These are phyloP conservation scores for Dalbergia cultrata DNA, from an alignment of 306 rosid genomes.

Conservation along the genomic window DNA sequence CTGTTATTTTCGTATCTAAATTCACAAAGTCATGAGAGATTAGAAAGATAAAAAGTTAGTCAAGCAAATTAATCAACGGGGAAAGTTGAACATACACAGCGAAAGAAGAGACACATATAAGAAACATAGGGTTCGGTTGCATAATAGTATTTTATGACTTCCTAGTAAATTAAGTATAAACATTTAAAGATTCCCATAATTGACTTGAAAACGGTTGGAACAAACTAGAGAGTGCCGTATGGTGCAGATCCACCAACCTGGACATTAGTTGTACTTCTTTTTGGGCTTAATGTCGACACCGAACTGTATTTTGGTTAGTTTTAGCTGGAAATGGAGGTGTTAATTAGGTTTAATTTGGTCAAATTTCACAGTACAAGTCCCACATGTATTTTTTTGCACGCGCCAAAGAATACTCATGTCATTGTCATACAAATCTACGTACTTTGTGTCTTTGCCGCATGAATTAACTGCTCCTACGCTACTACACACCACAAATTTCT, in stretches of 20 bases:
- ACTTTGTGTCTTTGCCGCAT: slow-evolving; percentile 22
- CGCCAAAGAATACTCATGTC: neutral
- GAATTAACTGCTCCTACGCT: slow-evolving; percentile 41
- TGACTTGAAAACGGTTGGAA: slow-evolving; percentile 44
- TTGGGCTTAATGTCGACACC: neutral
- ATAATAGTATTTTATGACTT: neutral
- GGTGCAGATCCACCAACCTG: slow-evolving; percentile 59
- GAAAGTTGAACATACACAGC: neutral
- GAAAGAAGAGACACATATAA: neutral
- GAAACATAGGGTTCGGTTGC: neutral
- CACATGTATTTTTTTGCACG: slow-evolving; percentile 37
- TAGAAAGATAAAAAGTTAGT: neutral
- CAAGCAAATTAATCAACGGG: neutral
- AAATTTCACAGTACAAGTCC: slow-evolving; percentile 43
- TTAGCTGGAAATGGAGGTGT: neutral
- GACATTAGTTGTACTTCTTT: neutral
- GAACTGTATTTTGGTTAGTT: neutral
- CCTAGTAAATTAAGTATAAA: neutral
- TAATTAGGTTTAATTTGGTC: slow-evolving; percentile 47
- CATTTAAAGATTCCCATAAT: slow-evolving; percentile 26
- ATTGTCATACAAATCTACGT: slow-evolving; percentile 51
- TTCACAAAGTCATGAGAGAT: neutral
- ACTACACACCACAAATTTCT: slow-evolving; percentile 34
- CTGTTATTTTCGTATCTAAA: neutral
- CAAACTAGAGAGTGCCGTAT: slow-evolving; percentile 49